These are phyloP conservation scores for Pseudogymnoascus sp. DNA, from an alignment of 2,329 filamentous ascomycete genomes.

Conservation along the genomic window DNA sequence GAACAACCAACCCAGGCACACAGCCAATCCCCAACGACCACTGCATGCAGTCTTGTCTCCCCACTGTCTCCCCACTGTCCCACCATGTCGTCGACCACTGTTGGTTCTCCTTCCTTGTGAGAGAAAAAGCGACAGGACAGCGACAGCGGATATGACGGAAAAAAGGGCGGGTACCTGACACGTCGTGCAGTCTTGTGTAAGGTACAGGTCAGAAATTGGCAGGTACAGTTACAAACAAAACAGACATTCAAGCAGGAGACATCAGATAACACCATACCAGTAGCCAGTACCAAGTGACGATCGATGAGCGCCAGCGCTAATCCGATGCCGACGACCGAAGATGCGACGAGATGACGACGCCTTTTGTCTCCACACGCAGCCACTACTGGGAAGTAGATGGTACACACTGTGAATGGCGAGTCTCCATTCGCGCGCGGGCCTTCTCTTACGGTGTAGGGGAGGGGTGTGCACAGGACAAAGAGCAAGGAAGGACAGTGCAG, in stretches of 20 bases:
- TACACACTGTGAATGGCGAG: not conserved
- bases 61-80: not conserved
- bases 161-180: not conserved
- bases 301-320: not conserved
- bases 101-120: not conserved
- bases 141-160: not conserved
- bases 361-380: not conserved
- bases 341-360: not conserved
- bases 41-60: not conserved
- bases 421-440: not conserved
- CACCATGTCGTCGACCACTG: not conserved
- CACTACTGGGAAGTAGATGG: not conserved
- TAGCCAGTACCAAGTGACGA: not conserved
- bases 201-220: not conserved
- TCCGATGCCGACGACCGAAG: slow-evolving; percentile 1
- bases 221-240: not conserved
- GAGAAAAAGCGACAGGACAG: not conserved
- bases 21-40: not conserved
- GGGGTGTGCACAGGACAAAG: not conserved
- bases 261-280: not conserved
- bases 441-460: not conserved
- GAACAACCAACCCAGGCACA: not conserved
- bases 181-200: not conserved
- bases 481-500: not conserved
- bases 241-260: not conserved